Evolutionary conservation across 257 asterid species (phyloP), one percentile per base, ranked within the genome.

Genomic region (Henckelia pumila): DNA sequence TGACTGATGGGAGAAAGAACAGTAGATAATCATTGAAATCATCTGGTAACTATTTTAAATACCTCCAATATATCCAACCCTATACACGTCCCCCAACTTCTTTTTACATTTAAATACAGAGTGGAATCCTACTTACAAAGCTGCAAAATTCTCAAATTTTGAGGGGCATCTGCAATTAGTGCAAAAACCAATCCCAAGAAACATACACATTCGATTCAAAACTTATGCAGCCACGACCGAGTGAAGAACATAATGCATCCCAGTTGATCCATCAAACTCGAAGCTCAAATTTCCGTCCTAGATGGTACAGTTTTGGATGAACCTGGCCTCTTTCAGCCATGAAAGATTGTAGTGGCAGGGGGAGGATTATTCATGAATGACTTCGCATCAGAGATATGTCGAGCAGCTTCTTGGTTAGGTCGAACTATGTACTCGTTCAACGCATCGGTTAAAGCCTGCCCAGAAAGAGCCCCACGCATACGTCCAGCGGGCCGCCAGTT

Each of bases 401-500:
- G 73, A 25, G 71, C 67, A 70, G 79, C 70, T 58, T 74, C 77
- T 68, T 75, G 84, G 37, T 56, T 79, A 71, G 89, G 84, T 71
- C 59, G 81, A 61, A 56, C 64, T 59, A 80, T 77, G 77, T 32
- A 79, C 66, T 78, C 85, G 56, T 44, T 75, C 24, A 75, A 40
- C 3, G 87, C 87, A 61, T 80, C 75, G n/a, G 72, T 23, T 49
- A 77, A 81, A 47, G 89, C 89, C 66, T 75, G 76, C 49, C 89
- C 89, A 4, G 83, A 56, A 49, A 81, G 68, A 72, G 87, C 84
- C 35, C 88, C 89, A 65, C 89, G 87, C 89, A 84, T 84, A 17
- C 85, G 72, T 8, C 69, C 82, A 21, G 74, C 59, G 1, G 86
- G 89, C 14, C 85, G 81, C 89, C 83, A 72, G 74, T 67, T 73